Percentiles rank a stretch among this genome's conserved stretches.
Conservation (phyloP, 2,329 filamentous ascomycete species). For the Escovopsis sp. region DNA sequence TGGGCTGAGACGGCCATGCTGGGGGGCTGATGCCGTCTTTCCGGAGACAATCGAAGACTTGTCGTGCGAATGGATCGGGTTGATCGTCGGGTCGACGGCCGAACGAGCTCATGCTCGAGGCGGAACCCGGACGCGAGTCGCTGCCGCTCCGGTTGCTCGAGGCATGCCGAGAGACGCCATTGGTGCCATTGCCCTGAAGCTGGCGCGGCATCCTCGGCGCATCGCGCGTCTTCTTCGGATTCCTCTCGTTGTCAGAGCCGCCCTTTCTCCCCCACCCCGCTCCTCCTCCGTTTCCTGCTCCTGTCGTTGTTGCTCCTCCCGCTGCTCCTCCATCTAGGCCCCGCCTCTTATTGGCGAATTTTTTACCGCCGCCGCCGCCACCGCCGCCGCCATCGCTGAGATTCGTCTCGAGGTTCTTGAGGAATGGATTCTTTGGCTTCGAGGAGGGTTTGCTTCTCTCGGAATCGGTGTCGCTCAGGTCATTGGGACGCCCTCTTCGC, state of each 20-base stretch:
- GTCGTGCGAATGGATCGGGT: conserved; percentile 29
- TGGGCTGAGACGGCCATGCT: conserved; percentile 39
- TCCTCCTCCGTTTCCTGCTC: too few species aligned
- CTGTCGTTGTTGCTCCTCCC: too few species aligned
- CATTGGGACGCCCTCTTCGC: conserved; percentile 10
- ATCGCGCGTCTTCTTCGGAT: conserved; percentile 4
- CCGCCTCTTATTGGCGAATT: not conserved
- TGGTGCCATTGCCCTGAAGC: conserved; percentile 1
- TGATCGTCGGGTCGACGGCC: conserved; percentile 11
- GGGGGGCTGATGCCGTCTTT: conserved; percentile 40
- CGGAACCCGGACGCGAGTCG: conserved; percentile 13
- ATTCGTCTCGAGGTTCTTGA: conserved; percentile 12
- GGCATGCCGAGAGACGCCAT: conserved; percentile 2
- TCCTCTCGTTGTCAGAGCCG: conserved; percentile 12
- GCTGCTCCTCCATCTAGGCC: not conserved
- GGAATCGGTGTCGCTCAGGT: conserved; percentile 15
- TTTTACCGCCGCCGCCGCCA: conserved; percentile 2
- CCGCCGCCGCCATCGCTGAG: conserved; percentile 12
- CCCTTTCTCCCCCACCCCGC: conserved; percentile 5
- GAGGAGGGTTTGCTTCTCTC: conserved; percentile 9
- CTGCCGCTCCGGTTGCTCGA: conserved; percentile 5
- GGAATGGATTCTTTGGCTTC: conserved; percentile 13
- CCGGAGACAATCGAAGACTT: conserved; percentile 37
- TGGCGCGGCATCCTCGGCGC: conserved; percentile 2
- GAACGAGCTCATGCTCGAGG: conserved; percentile 11